Base-by-base conservation (phyloP, 371 early-diverging fungal genomes). In the Saksenaea vasiformis region DNA sequence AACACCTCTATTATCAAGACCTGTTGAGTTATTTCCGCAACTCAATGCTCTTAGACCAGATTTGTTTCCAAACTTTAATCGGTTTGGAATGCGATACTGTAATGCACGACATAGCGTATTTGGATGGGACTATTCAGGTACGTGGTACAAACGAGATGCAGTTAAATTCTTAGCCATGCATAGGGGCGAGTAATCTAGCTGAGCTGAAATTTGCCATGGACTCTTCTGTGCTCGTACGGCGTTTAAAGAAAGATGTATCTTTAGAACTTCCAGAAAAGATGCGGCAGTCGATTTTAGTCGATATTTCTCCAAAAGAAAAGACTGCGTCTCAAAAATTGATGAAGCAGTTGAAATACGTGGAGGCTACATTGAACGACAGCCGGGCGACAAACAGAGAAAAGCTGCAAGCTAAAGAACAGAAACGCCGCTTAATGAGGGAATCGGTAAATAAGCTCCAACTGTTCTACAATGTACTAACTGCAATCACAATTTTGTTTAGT, bases 41-140 rank as follows among this genome's bases (percentile, higher is more conserved):
- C 64, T 91, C 17, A 60, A 56, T n/a, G 72, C 80, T 0, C 56
- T 90, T 24, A 58, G 74, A 36, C 70, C 70, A 26, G 56, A 53
- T 2, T 9, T 77, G 2, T 88, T 86, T 67, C 62, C 76, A 0
- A 69, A 55, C 14, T 66, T 79, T 19, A 34, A 56, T 11, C 63
- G 72, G 27, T 92, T 77, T 73, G 82, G 83, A 9, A 65, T 69
- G 24, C 72, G 90, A 8, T 92, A 90, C 68, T 91, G 92, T 53
- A 61, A 75, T 51, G 80, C 71, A 17, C 73, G 56, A 61, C 43
- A 57, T 9, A 41, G 59, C 2, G 57, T 64, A 10, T 73, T 71
- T 67, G 79, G 76, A 0, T 66, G 59, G 70, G 56, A 66, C 24
- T 69, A 69, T 56, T 43, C 61, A 44, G 70, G 69, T 71, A 47